Base-by-base conservation (phyloP, 306 rosid species). In the Ormosia emarginata region DNA sequence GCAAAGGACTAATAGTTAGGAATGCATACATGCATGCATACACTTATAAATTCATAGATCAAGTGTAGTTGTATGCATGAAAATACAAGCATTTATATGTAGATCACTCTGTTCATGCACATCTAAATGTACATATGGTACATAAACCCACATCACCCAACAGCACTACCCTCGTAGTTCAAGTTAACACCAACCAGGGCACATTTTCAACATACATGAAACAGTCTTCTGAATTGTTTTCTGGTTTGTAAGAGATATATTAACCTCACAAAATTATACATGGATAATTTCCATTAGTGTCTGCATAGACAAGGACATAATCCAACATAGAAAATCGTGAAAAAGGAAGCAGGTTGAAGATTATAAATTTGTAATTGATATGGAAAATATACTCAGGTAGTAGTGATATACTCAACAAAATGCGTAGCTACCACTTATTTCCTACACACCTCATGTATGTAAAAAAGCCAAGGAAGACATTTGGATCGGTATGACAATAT, bases 251-350 rank as follows among this genome's bases (percentile, higher is more conserved):
- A 79, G 34, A 55, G 64, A 69, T 8, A 40, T 59, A 17, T 39
- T 75, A 78, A 62, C 50, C 46, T 62, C 39, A 68, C 41, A 75
- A 61, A 14, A 7, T 18, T 30, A 36, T 46, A 59, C 2, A 37
- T 56, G 40, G 46, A 72, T 7, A 57, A 71, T 41, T 29, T 30
- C 14, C 56, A 34, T 17, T 57, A 49, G 0, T 67, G 49, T 55
- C 73, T 37, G 33, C 79, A 76, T 71, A 49, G 71, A 34, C 68
- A 40, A 75, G 53, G 33, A 13, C 68, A 61, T 24, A 53, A 15
- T 71, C 63, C 64, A 71, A 81, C 67, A 65, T 46, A 72, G 47
- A 67, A 80, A 62, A 71, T 9, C 63, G 67, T 11, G 37, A 77
- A 72, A 72, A 58, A 47, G 76, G 18, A 66, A 43, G 12, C 37